Conservation (phyloP, 495 filamentous ascomycete genomes). For the Venustampulla echinocandica region DNA sequence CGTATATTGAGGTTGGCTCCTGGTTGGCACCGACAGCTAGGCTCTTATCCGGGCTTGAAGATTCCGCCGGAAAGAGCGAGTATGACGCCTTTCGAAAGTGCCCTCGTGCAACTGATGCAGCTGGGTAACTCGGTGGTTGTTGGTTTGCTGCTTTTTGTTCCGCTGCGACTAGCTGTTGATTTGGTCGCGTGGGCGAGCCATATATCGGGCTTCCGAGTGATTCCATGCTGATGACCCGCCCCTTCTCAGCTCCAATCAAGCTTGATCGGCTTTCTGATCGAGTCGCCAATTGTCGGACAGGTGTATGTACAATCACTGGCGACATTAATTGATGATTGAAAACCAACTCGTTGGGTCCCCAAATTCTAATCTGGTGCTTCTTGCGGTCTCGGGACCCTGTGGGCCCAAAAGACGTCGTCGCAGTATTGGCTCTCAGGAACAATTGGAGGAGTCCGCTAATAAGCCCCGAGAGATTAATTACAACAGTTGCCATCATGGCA, state of each 20-base stretch:
- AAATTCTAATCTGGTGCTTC: constrained; percentile 24
- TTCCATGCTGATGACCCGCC: constrained; percentile 18
- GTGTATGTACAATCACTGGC: constrained; percentile 16
- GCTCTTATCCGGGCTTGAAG: constrained; percentile 1
- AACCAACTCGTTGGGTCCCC: constrained; percentile 24
- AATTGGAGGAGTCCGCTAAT: constrained; percentile 27
- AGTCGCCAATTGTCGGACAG: background rate
- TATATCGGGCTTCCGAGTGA: constrained; percentile 6
- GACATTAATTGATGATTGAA: constrained; percentile 20
- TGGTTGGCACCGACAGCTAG: background rate
- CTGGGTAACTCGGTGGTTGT: background rate
- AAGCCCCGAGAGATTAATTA: constrained; percentile 29
- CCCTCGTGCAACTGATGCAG: background rate
- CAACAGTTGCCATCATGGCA: constrained; percentile 30
- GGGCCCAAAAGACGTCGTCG: constrained; percentile 25
- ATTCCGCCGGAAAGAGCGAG: constrained; percentile 19
- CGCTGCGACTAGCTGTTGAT: background rate
- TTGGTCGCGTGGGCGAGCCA: background rate
- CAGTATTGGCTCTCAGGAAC: constrained; percentile 28
- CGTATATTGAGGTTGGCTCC: constrained; percentile 13
- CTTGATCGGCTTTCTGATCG: constrained; percentile 11
- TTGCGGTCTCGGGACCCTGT: constrained; percentile 9
- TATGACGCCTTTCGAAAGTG: constrained; percentile 15
- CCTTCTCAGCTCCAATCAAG: constrained; percentile 16
- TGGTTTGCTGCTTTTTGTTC: background rate